Evolutionary conservation across 1,139 yeast species (phyloP), one percentile per base, ranked within the genome.

Genomic region (Candida smagusa): DNA sequence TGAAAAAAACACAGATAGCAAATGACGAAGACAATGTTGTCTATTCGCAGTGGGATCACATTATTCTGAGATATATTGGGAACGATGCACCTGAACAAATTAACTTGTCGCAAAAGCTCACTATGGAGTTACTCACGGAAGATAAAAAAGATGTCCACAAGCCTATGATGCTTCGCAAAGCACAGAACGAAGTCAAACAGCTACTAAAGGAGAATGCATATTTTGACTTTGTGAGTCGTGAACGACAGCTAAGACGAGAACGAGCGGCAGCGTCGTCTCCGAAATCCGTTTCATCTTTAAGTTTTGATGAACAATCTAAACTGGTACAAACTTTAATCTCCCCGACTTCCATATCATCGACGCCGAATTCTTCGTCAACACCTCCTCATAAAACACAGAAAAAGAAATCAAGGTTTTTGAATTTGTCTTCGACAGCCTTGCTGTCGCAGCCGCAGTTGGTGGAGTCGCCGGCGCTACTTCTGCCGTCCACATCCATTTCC

Each of bases 201-300:
- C 44, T 74, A 22, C 49, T 74, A 27, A 61, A 72, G 42, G 79
- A 73, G 45, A 74, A 74, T 45, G 73, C 64, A 4, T 72, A 69
- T 44, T 22, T 32, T 12, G 41, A 43, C 11, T 48, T 46, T 27
- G 29, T 23, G 19, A 13, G 12, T 2, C 23, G 19, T 19, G 37
- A 33, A 23, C 27, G 13, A 22, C 22, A 29, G 9, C 3, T 27
- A 9, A 23, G 6, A 23, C 26, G 26, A 9, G 26, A 23, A 6
- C 11, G 9, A n/a, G 26, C 27, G 12, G n/a, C 6, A 4, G 12
- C 11, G 11, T 24, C 12, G 27, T 24, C 27, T 24, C 29, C 29
- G 8, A 27, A 12, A 12, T n/a, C 13, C 13, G 16, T 12, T 8
- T 27, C 29, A 8, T 27, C 29, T 8, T 12, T 12, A 9, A 27